Base-by-base conservation (phyloP, 768 basidiomycete genomes). In the Cantharellus cinnabarinus region DNA sequence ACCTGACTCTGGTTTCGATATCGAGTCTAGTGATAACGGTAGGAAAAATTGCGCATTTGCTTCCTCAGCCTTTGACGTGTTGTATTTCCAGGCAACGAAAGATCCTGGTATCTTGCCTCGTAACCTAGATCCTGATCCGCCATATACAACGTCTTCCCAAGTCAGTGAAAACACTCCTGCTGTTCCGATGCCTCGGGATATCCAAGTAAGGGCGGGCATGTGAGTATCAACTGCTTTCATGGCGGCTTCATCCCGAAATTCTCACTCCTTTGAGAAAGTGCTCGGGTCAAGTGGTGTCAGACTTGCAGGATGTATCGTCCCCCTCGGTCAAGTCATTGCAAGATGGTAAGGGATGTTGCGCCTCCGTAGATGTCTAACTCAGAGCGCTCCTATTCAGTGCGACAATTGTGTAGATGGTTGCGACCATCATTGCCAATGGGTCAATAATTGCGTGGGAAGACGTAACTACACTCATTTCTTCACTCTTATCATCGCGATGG, bases 331-430 rank as follows among this genome's bases (percentile, higher is more conserved):
- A 94, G 88, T 66, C 94, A 99, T 70, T 99, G 94, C 69, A 89
- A 91, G 68, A 79, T 95, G 79, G 89, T 89, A 64, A 66, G 76
- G 69, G 5, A 4, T 35, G 29, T 55, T 52, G 34, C 41, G 2
- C 7, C 42, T n/a, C 4, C 4, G n/a, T 10, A 58, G 55, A 48
- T 55, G 38, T 41, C 35, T 52, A 41, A 51, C 62, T 59, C 61
- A 41, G 7, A 10, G 59, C 41, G 41, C 10, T 1, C 56, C 5
- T 59, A 20, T 37, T 57, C 2, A 93, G 85, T 99, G 94, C 67
- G 89, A 95, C 65, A 98, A 98, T 67, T 99, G 94, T 66, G 89
- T 97, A 14, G 93, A 97, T 63, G 83, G 83, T 5, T 97, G 93
- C 63, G 91, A 94, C 68, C 87, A 93, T 67, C 89, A 89, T 67